phyloP scores from a whole-genome alignment of 2,329 filamentous ascomycete species.

The Aspergillus eucalypticola region DNA sequence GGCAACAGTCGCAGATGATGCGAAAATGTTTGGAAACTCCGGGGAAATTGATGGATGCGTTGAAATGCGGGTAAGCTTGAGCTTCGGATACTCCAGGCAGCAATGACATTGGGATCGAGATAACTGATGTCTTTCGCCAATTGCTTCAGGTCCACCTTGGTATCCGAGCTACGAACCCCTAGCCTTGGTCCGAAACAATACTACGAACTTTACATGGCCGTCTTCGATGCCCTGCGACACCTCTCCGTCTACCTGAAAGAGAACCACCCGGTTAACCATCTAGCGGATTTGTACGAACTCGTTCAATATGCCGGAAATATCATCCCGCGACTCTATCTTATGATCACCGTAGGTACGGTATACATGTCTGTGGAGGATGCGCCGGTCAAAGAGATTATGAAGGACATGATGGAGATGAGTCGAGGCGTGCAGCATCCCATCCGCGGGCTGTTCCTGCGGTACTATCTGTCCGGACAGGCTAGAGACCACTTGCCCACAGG shows the following conservation, averaged over 20 bases:
- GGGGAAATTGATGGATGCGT: conserved; percentile 98
- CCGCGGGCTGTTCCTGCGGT: conserved; percentile 89
- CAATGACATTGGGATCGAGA: conserved; percentile 18
- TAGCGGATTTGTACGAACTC: conserved; percentile 95
- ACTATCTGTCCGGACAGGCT: conserved; percentile 94
- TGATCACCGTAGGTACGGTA: conserved; percentile 98
- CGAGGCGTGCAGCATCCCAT: conserved; percentile 96
- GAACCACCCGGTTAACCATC: conserved; percentile 95
- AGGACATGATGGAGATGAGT: conserved; percentile 99
- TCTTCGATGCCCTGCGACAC: conserved; percentile 96
- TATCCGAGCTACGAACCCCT: conserved; percentile 96
- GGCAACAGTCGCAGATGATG: conserved; percentile 96
- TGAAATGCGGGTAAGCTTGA: conserved; percentile 90
- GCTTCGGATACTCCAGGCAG: conserved; percentile 26
- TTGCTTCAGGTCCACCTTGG: conserved; percentile 77
- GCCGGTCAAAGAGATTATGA: conserved; percentile 99
- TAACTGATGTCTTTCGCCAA: conserved; percentile 19
- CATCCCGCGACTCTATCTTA: conserved; percentile 91
- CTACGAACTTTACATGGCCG: conserved; percentile 99
- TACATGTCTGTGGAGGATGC: conserved; percentile 99
- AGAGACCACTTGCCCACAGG: conserved; percentile 82
- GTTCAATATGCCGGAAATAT: conserved; percentile 99
- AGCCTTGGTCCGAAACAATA: conserved; percentile 99
- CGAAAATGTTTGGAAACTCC: conserved; percentile 95
- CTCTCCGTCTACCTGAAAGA: conserved; percentile 95